These are phyloP conservation scores for Viola pubescens DNA, from an alignment of 441 rosid genomes.

Conservation along the genomic window DNA sequence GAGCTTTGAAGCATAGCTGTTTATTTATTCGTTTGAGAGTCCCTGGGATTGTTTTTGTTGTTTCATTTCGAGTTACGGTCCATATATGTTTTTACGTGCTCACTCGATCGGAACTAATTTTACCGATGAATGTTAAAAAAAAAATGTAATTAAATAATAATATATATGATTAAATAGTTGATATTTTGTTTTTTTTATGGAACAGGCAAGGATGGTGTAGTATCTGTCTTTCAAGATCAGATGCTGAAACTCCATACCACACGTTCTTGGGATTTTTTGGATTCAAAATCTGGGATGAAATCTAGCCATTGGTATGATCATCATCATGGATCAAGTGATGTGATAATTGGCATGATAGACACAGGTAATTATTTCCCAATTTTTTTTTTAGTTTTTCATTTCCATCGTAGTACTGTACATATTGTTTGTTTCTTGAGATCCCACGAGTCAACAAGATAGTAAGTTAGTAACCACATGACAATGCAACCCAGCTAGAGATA, in stretches of 20 bases:
- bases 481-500: not conserved
- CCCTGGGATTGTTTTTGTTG: no score
- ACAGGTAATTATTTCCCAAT: conserved; percentile 38
- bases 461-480: conserved; percentile 7
- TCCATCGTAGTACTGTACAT: not conserved
- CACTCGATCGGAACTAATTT: no score
- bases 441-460: not conserved
- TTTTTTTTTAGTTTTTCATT: not conserved
- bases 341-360: conserved; percentile 65
- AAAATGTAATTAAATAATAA: no score
- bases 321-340: conserved; percentile 34
- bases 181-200: not conserved
- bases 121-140: no score
- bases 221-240: conserved; percentile 66
- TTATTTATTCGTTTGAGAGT: no score
- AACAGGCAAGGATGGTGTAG: conserved; percentile 44
- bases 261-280: conserved; percentile 87
- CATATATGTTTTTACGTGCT: no score
- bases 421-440: conserved; percentile 6
- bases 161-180: not conserved
- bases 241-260: conserved; percentile 64
- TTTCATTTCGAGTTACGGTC: no score
- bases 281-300: conserved; percentile 21
- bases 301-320: not conserved
- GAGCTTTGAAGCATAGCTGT: not conserved